Evolutionary conservation across 2,329 filamentous ascomycete species (phyloP), one percentile per base, ranked within the genome.

Genomic region (Fusarium sp.): DNA sequence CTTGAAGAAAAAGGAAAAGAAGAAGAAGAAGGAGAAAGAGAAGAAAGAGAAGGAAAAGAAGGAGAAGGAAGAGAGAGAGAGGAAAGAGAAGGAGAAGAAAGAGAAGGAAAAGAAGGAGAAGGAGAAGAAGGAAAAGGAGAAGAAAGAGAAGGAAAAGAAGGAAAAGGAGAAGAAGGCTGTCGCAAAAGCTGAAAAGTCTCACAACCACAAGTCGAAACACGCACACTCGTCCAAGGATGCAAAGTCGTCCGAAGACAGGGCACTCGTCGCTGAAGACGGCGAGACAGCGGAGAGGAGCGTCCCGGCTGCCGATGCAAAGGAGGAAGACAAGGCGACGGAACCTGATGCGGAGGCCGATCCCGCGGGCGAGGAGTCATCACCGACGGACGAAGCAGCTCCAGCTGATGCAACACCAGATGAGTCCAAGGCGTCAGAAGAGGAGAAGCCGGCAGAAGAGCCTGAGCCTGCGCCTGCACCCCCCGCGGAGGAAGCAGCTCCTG

Each of bases 1-100:
- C 45, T 72, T 69, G 50, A 64, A n/a, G n/a, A 79, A 77, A 31
- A 52, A 52, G 27, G 47, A 52, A 14, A 52, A 52, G 47, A 52
- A 66, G 37, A 62, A 57, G 14, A 78, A 76, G 60, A 13, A 45
- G 42, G 71, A 67, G 45, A 63, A 22, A 18, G 79, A 77, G 63
- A 61, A 57, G 14, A 78, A 75, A 58, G 9, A 54, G 42, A 70
- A 67, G 40, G 60, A 22, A n/a, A 78, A 77, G 63, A 77, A 61
- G 22, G 47, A 64, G 45, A 62, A 74, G 87, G 88, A 89, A 56
- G 92, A 91, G 27, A 52, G n/a, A 27, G 27, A 52, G 27, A 31
- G 65, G 45, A 59, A 22, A 18, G 77, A 77, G 34, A 45, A 66
- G 18, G 72, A 73, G 47, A 31, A 69, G 11, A 66, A 76, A 69